A percentile compares a stretch with the other conserved stretches of the same genome.
Evolutionary conservation across 352 stramenopile species (phyloP).

Genomic region (Pythium brassicae): DNA sequence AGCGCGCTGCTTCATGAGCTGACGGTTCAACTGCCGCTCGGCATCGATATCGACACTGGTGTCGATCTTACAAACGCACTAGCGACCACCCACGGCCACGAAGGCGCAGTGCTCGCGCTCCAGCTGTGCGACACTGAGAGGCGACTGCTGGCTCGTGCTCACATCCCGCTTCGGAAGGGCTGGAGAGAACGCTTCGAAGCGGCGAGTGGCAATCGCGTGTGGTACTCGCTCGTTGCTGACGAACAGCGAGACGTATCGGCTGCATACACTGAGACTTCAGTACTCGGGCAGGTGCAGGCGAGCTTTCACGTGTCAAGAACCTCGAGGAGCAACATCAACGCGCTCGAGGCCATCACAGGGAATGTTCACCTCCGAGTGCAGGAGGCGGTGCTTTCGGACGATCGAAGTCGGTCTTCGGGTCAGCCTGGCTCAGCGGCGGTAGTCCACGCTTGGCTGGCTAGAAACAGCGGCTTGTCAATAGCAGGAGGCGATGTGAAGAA

Average conservation of each 20-base stretch:
- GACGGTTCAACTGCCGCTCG: background rate
- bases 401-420: background rate
- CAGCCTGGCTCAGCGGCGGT: constrained; percentile 11
- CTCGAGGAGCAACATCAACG: background rate
- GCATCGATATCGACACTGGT: constrained; percentile 9
- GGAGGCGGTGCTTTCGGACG: background rate
- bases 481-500: background rate
- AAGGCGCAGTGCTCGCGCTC: constrained; percentile 15
- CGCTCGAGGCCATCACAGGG: background rate
- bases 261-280: too few species aligned
- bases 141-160: constrained; percentile 15
- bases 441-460: constrained; percentile 11
- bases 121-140: constrained; percentile 18
- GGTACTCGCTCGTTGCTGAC: constrained; percentile 5
- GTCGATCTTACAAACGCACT: constrained; percentile 20
- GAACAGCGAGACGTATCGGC: too few species aligned
- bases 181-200: constrained; percentile 19
- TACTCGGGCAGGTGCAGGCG: constrained; percentile 6
- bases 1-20: constrained; percentile 1
- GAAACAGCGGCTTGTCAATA: background rate
- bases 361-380: constrained; percentile 5
- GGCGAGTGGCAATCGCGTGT: background rate
- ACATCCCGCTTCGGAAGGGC: constrained; percentile 27
- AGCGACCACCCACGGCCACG: background rate
- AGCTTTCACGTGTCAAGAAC: constrained; percentile 7